phyloP scores from a whole-genome alignment of 2,329 filamentous ascomycete species.

The Trematosphaeria pertusa region DNA sequence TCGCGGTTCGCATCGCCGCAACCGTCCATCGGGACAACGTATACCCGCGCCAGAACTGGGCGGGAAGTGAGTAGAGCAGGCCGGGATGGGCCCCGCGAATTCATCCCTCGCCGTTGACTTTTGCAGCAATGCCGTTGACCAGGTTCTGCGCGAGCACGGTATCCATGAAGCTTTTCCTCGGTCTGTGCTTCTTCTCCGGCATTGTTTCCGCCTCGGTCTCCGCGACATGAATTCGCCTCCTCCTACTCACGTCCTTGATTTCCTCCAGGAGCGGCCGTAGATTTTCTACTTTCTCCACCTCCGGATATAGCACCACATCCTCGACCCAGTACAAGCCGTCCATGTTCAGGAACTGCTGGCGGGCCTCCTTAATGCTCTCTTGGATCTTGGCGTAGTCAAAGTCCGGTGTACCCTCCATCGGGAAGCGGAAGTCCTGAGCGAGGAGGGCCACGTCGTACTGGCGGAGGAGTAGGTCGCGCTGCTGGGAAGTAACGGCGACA shows the following conservation, averaged over 20 bases:
- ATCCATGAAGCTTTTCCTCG: slow-evolving; percentile 47
- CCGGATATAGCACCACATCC: slow-evolving; percentile 32
- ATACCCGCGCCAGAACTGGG: too few relatives aligned
- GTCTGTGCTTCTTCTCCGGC: slow-evolving; percentile 37
- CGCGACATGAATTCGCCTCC: slow-evolving; percentile 32
- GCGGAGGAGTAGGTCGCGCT: slow-evolving; percentile 45
- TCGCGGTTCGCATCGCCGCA: not conserved
- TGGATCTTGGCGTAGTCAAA: slow-evolving; percentile 47
- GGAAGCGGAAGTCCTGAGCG: slow-evolving; percentile 48
- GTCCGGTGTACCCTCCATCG: slow-evolving; percentile 46
- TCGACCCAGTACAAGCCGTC: slow-evolving; percentile 49
- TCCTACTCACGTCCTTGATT: slow-evolving; percentile 35
- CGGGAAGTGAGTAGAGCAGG: too few relatives aligned
- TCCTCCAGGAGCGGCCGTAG: slow-evolving; percentile 38
- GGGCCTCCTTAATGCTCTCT: slow-evolving; percentile 44
- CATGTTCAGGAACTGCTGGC: slow-evolving; percentile 46
- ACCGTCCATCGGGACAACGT: too few relatives aligned
- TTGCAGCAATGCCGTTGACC: slow-evolving; percentile 25
- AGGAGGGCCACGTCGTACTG: slow-evolving; percentile 48
- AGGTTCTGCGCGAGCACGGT: slow-evolving; percentile 36
- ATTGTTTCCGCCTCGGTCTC: slow-evolving; percentile 23
- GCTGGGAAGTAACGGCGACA: slow-evolving; percentile 40
- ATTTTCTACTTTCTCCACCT: slow-evolving; percentile 38
- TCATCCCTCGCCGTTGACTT: slow-evolving; percentile 37
- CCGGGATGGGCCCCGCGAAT: too few relatives aligned